Evolutionary conservation across 306 rosid species (phyloP).

Genomic region (Rosa persica): DNA sequence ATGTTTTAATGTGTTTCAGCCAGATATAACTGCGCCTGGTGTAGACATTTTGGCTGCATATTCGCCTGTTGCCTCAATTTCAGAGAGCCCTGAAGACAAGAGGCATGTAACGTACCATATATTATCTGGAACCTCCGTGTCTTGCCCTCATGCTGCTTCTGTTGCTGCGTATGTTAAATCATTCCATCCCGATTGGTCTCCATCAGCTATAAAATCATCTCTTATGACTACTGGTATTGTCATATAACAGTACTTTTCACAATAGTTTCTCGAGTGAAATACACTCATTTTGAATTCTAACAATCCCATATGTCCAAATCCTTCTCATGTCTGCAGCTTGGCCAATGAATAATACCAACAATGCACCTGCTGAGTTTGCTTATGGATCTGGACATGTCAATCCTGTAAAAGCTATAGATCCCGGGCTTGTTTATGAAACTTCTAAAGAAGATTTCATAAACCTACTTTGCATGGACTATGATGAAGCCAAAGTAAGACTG

Average conservation of each 20-base stretch:
- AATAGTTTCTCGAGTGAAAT: too few species aligned
- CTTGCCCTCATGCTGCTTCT: conserved; percentile 41
- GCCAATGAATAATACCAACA: conserved; percentile 16
- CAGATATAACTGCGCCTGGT: conserved; percentile 37
- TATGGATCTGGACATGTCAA: conserved; percentile 35
- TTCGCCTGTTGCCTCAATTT: neutral
- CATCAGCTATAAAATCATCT: neutral
- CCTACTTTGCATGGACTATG: conserved; percentile 10
- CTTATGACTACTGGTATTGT: neutral
- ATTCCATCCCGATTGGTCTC: neutral
- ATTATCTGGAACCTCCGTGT: conserved; percentile 40
- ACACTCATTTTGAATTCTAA: neutral
- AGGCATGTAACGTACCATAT: conserved; percentile 26
- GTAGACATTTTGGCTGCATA: conserved; percentile 41
- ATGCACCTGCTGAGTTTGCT: conserved; percentile 27
- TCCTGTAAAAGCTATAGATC: conserved; percentile 12
- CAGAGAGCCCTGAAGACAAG: neutral
- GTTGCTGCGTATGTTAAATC: conserved; percentile 11
- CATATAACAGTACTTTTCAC: neutral
- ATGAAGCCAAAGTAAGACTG: neutral
- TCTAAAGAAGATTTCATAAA: conserved; percentile 29
- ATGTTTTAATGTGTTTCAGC: neutral
- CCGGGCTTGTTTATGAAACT: neutral
- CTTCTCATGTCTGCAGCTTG: conserved; percentile 37
- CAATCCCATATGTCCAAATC: conserved; percentile 16